phyloP scores from a whole-genome alignment of 2,329 filamentous ascomycete species.

The Coleophoma eucalyptorum region DNA sequence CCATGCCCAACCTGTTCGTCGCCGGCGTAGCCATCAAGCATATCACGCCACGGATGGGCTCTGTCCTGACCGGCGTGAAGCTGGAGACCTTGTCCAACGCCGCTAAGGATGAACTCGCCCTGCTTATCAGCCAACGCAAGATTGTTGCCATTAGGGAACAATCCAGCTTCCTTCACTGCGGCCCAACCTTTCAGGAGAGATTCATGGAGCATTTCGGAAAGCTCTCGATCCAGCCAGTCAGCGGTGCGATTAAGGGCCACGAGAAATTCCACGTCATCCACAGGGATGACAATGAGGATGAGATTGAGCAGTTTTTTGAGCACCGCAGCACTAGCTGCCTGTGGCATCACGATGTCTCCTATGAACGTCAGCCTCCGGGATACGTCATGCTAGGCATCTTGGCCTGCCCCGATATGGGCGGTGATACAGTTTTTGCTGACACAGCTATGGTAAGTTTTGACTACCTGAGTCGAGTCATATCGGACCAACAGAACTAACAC shows the following conservation, averaged over 20 bases:
- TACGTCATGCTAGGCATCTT: conserved; percentile 57
- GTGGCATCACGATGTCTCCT: conserved; percentile 70
- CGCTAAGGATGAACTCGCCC: conserved; percentile 37
- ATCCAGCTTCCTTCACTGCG: conserved; percentile 47
- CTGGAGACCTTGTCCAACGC: conserved; percentile 29
- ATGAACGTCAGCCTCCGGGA: conserved; percentile 67
- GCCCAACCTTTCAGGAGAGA: conserved; percentile 57
- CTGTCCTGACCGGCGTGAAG: conserved; percentile 35
- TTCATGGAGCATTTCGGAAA: conserved; percentile 61
- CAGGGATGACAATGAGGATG: conserved; percentile 55
- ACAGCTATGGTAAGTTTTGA: conserved; percentile 42
- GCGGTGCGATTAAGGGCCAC: conserved; percentile 57
- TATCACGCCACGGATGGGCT: conserved; percentile 40
- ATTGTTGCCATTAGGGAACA: conserved; percentile 45
- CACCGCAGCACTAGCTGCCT: conserved; percentile 59
- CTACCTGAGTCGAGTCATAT: no score
- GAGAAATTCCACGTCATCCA: conserved; percentile 64
- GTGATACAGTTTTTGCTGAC: conserved; percentile 69
- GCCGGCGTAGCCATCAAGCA: conserved; percentile 59
- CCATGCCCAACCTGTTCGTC: conserved; percentile 55
- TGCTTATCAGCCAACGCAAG: conserved; percentile 36
- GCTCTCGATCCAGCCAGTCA: conserved; percentile 66
- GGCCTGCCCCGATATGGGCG: conserved; percentile 52
- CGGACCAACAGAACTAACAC: not conserved
- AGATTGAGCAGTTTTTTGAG: conserved; percentile 57